Base-by-base conservation (phyloP, 495 filamentous ascomycete genomes). In the Margaritispora aquatica region DNA sequence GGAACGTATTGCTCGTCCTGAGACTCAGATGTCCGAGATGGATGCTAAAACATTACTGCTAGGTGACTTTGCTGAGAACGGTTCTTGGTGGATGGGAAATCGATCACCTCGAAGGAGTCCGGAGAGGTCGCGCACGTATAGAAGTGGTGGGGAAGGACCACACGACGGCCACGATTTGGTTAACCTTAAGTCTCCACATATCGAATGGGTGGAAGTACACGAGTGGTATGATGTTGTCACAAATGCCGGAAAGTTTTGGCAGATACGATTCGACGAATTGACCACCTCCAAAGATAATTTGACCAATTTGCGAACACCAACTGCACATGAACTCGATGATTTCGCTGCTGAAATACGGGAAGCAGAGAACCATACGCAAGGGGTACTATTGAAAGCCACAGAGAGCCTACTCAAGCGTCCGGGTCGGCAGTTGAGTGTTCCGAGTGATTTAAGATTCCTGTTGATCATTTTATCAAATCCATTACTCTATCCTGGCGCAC, bases 331-430 rank as follows among this genome's bases (percentile, higher is more conserved):
- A 23, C 57, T 80, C 17, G 68, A 74, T 29, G 71, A 80, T 26
- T 73, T 92, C 41, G 82, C 87, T 58, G 70, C 74, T 21, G 77
- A 88, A 34, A 73, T 89, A 8, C 69, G 76, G n/a, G 81, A 88
- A 38, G 88, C 86, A 15, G 84, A 88, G 64, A 68, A 80, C 46
- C 88, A 92, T 59, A 71, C 84, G 41, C 85, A 88, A 48, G 73
- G 82, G 52, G 80, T 84, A 4, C 77, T 97, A 4, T 72, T 97
- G 51, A 96, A 94, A 69, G 87, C 89, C 19, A 88, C 83, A 1
- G 92, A 97, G 69, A 88, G 77, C 62, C 73, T 96, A 48, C 74
- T 96, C n/a, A 96, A 92, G 66, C 83, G 93, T 11, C 93, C 92
- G 3, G 84, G 89, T 2, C 79, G 88, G 31, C 80, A 82, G 11